Percentiles rank a stretch among this genome's conserved stretches.
Conservation (phyloP, 352 stramenopile species). For the Globisporangium cylindrosporum region DNA sequence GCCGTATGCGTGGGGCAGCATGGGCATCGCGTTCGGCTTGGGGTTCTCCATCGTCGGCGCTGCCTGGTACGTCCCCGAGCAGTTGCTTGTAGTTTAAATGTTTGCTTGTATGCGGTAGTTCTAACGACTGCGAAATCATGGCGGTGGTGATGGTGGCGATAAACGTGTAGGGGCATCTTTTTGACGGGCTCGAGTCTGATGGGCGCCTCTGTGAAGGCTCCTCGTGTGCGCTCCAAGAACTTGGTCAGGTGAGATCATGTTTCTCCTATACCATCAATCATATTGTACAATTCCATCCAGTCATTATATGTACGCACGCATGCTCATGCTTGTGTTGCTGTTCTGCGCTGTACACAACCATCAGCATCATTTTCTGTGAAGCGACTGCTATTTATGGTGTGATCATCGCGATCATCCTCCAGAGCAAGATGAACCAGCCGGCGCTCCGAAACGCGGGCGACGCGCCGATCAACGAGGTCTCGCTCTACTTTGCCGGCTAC, state of each 20-base stretch:
- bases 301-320: neutral
- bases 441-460: slow-evolving; percentile 54
- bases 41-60: slow-evolving; percentile 97
- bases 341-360: neutral
- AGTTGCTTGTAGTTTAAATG: neutral
- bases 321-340: neutral
- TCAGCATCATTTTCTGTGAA: slow-evolving; percentile 99
- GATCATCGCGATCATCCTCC: slow-evolving; percentile 99
- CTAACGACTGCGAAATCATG: neutral
- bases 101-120: neutral
- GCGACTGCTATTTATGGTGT: slow-evolving; percentile 99
- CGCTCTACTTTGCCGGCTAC: slow-evolving; percentile 97
- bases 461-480: slow-evolving; percentile 66
- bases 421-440: slow-evolving; percentile 94
- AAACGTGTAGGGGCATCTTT: slow-evolving; percentile 80
- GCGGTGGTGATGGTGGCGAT: neutral
- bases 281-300: neutral
- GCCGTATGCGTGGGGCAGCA: slow-evolving; percentile 97
- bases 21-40: slow-evolving; percentile 97
- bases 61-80: slow-evolving; percentile 71
- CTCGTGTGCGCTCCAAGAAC: slow-evolving; percentile 99
- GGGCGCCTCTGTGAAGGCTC: slow-evolving; percentile 97
- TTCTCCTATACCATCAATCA: neutral
- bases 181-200: slow-evolving; percentile 95
- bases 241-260: slow-evolving; percentile 83